These are phyloP conservation scores for Ceratocystis lukuohia DNA, from an alignment of 2,329 filamentous ascomycete genomes.

Conservation along the genomic window DNA sequence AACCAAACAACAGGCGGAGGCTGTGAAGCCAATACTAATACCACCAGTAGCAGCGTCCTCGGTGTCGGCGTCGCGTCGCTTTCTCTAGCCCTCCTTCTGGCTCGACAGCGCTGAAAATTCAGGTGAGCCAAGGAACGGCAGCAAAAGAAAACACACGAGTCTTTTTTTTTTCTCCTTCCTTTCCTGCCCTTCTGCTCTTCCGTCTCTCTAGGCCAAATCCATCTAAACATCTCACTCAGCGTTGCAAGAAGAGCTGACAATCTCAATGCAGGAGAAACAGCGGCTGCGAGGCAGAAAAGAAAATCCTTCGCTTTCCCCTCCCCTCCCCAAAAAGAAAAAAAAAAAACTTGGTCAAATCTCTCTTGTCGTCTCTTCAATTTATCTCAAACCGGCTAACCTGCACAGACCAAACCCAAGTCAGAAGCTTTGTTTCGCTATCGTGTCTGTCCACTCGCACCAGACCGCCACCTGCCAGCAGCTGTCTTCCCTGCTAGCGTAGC, in stretches of 20 bases:
- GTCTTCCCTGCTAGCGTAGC: not conserved
- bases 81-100: too few species aligned
- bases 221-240: too few species aligned
- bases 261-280: too few species aligned
- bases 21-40: not conserved
- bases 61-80: too few species aligned
- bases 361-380: not conserved
- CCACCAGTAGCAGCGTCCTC: not conserved
- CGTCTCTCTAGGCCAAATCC: too few species aligned
- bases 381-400: not conserved
- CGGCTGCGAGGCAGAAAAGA: too few species aligned
- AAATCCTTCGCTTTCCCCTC: too few species aligned
- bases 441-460: not conserved
- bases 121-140: not conserved
- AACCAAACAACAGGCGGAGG: not conserved
- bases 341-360: not conserved
- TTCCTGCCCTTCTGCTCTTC: not conserved
- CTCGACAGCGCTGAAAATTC: not conserved
- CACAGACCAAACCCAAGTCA: not conserved
- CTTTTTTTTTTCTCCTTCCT: conserved; percentile 1
- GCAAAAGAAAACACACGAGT: not conserved
- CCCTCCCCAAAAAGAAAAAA: not conserved
- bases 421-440: too few species aligned
- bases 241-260: too few species aligned
- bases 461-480: not conserved